These are phyloP conservation scores for Trametes elegans DNA, from an alignment of 768 basidiomycete genomes.

Conservation along the genomic window DNA sequence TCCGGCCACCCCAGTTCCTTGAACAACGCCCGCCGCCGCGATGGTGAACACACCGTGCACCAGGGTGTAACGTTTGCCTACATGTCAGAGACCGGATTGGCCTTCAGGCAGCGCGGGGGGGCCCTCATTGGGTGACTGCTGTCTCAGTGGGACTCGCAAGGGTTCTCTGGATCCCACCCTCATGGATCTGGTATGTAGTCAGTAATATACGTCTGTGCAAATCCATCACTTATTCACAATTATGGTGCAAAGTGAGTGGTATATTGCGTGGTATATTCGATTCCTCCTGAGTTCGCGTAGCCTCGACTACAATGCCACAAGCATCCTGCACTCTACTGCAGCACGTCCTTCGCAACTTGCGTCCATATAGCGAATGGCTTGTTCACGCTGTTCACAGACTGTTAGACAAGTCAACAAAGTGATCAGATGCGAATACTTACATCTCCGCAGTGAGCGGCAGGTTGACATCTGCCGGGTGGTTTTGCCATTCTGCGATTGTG, in stretches of 20 bases:
- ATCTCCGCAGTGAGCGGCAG: slow-evolving; percentile 47
- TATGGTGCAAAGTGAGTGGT: not conserved
- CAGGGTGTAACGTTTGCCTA: too few relatives aligned
- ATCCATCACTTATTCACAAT: too few relatives aligned
- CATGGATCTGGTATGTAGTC: not conserved
- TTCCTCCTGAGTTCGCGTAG: too few relatives aligned
- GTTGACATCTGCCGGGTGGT: slow-evolving; percentile 51
- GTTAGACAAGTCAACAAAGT: not conserved
- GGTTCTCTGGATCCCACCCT: too few relatives aligned
- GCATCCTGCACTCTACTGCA: not conserved
- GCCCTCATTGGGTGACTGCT: too few relatives aligned
- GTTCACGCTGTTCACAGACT: slow-evolving; percentile 43
- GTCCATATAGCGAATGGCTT: slow-evolving; percentile 57
- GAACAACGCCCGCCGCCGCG: too few relatives aligned
- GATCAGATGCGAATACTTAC: slow-evolving; percentile 36
- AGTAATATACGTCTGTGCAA: too few relatives aligned
- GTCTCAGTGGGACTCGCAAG: too few relatives aligned
- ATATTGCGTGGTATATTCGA: not conserved
- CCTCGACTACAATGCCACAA: not conserved
- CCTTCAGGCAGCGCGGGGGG: too few relatives aligned
- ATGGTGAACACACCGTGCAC: too few relatives aligned
- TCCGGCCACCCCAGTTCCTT: too few relatives aligned
- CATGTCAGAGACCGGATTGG: too few relatives aligned
- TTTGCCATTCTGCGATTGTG: slow-evolving; percentile 51
- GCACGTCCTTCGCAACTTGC: slow-evolving; percentile 36